These are phyloP conservation scores for Orbilia javanica DNA, from an alignment of 2,329 filamentous ascomycete genomes.

Conservation along the genomic window DNA sequence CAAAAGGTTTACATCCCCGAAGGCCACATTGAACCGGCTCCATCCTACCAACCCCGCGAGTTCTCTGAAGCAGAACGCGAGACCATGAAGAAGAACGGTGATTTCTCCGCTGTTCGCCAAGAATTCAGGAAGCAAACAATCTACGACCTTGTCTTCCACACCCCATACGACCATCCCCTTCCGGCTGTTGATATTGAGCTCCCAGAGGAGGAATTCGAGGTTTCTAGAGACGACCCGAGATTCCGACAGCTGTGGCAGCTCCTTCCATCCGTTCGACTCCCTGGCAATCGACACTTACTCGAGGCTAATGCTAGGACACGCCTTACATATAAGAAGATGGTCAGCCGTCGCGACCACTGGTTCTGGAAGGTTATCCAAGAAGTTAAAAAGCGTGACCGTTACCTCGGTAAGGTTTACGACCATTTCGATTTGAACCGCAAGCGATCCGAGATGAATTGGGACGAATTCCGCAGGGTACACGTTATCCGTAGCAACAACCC, in stretches of 20 bases:
- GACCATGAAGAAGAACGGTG: constrained; percentile 1
- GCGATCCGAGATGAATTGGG: constrained; percentile 36
- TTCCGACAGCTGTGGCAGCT: constrained; percentile 45
- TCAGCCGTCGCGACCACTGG: constrained; percentile 48
- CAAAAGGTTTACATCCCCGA: constrained; percentile 41
- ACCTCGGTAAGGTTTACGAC: constrained; percentile 39
- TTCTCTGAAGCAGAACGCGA: constrained; percentile 32
- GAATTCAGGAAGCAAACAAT: constrained; percentile 56
- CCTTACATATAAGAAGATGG: constrained; percentile 25
- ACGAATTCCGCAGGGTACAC: constrained; percentile 35
- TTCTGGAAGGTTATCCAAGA: constrained; percentile 51
- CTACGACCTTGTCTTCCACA: constrained; percentile 48
- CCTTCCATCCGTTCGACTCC: constrained; percentile 25
- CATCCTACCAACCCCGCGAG: constrained; percentile 24
- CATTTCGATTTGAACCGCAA: constrained; percentile 53
- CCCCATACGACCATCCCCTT: constrained; percentile 30
- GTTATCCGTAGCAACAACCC: constrained; percentile 31
- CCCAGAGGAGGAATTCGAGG: constrained; percentile 45
- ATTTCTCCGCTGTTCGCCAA: background rate
- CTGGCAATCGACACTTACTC: background rate
- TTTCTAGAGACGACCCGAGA: constrained; percentile 53
- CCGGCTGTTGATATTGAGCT: constrained; percentile 28
- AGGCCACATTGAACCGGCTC: constrained; percentile 22
- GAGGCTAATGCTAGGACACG: constrained; percentile 9
- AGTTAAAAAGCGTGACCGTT: constrained; percentile 34